Evolutionary conservation across 2,329 filamentous ascomycete genomes (phyloP).

Genomic region (Monosporascus sp.): DNA sequence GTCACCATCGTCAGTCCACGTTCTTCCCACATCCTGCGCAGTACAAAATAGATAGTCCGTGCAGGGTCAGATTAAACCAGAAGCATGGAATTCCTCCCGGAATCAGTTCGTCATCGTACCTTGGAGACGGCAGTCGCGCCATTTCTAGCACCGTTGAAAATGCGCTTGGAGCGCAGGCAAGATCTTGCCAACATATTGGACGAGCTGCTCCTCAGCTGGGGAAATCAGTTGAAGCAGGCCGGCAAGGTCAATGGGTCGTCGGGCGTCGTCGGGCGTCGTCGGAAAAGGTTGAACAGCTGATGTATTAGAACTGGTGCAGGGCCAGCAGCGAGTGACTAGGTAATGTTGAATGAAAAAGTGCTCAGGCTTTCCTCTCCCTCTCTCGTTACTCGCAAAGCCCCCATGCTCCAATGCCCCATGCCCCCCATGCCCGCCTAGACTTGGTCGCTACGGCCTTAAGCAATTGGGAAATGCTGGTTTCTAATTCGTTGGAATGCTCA

Average conservation of each 20-base stretch:
- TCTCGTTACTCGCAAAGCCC: neutral
- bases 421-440: neutral
- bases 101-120: slow-evolving; percentile 55
- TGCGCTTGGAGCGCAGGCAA: slow-evolving; percentile 82
- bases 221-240: slow-evolving; percentile 23
- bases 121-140: slow-evolving; percentile 66
- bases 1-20: slow-evolving; percentile 32
- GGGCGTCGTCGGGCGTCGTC: neutral
- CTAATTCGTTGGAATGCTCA: neutral
- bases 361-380: neutral
- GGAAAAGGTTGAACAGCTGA: neutral
- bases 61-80: neutral
- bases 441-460: neutral
- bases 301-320: neutral
- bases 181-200: slow-evolving; percentile 90
- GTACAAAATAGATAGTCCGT: neutral
- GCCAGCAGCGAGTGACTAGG: neutral
- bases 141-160: slow-evolving; percentile 73
- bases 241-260: slow-evolving; percentile 19
- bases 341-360: neutral
- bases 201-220: slow-evolving; percentile 37
- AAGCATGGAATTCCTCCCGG: no score
- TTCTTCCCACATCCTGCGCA: slow-evolving; percentile 1
- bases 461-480: slow-evolving; percentile 1
- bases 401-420: neutral